Base-by-base conservation (phyloP, 2,329 filamentous ascomycete species). In the Penicillium digitatum region DNA sequence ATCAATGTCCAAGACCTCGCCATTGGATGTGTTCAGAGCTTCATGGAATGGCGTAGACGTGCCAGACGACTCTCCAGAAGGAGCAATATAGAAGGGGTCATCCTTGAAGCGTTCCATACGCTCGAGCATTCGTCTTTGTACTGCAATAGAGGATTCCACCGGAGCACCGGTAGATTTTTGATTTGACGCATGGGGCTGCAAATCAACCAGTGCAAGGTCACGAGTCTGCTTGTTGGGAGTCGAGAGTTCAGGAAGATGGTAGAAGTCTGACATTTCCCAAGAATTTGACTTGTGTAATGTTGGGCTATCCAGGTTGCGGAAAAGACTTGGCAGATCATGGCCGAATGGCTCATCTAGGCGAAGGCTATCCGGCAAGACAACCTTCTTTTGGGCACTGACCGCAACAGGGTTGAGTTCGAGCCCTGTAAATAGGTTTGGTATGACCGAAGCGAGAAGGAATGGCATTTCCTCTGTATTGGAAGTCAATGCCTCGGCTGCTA, bases 381-480 rank as follows among this genome's bases (percentile, higher is more conserved):
- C 92, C 66, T 96, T 95, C 48, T 81, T 83, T 69, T 97, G 90
- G 3, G 94, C 93, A 42, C 84, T 86, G 4, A 78, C 72, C 1
- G 94, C 90, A 10, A 99, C 93, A 0, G 94, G 95, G 62, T 97
- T 96, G 34, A 99, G 79, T 61, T 96, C 92, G 75, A 89, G 85
- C 0, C 92, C 91, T 6, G 82, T 80, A 70, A 97, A 97, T 2
- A 99, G 79, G 1, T 87, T 87, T 1, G 94, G 93, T 52, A 99
- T 89, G 3, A 91, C 92, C 69, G 95, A 90, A 0, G 91, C 95
- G 5, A 99, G 82, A 2, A 99, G 81, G 14, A 95, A 77, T 3
- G 94, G 94, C 10, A 89, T 81, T 59, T 94, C 87, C 20, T 75
- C 61, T 3, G 63, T 57, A 37, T 67, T 62, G 4, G 71, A 65